Evolutionary conservation across 2,329 filamentous ascomycete genomes (phyloP).

Genomic region (Alternaria brassicae): DNA sequence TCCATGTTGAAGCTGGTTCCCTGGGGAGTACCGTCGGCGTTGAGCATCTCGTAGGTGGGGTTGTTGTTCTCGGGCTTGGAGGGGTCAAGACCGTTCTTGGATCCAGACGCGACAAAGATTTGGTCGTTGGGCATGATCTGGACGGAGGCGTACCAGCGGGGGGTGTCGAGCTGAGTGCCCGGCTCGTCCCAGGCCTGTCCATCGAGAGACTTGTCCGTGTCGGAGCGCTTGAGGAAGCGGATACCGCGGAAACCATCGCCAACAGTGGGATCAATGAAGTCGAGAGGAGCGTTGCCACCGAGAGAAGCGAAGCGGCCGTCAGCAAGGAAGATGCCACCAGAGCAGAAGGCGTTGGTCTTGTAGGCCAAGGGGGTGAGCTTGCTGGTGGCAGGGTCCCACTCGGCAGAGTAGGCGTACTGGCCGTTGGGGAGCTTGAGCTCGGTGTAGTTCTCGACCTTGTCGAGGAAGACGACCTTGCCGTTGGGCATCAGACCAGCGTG

Average conservation of each 20-base stretch:
- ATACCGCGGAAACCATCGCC: slow-evolving; percentile 66
- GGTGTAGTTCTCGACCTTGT: slow-evolving; percentile 70
- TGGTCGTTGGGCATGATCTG: slow-evolving; percentile 65
- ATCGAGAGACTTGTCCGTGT: slow-evolving; percentile 54
- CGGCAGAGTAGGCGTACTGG: slow-evolving; percentile 65
- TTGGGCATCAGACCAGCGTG: slow-evolving; percentile 67
- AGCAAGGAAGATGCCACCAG: slow-evolving; percentile 65
- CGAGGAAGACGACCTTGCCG: slow-evolving; percentile 66
- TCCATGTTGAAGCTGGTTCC: slow-evolving; percentile 60
- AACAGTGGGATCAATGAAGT: slow-evolving; percentile 64
- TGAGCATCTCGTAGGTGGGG: slow-evolving; percentile 68
- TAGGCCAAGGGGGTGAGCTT: slow-evolving; percentile 57
- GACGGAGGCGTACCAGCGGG: slow-evolving; percentile 67
- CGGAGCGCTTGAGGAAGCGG: slow-evolving; percentile 60
- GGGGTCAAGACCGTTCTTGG: slow-evolving; percentile 65
- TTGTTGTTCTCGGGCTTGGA: slow-evolving; percentile 65
- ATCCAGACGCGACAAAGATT: slow-evolving; percentile 67
- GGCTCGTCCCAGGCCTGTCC: slow-evolving; percentile 63
- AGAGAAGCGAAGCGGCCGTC: slow-evolving; percentile 64
- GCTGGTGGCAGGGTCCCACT: slow-evolving; percentile 63
- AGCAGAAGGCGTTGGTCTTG: slow-evolving; percentile 68
- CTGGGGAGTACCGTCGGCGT: slow-evolving; percentile 55
- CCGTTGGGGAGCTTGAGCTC: slow-evolving; percentile 62
- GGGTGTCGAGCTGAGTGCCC: slow-evolving; percentile 61
- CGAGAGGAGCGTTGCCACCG: slow-evolving; percentile 65